Evolutionary conservation across 306 rosid genomes (phyloP).

Genomic region (Prosopis cineraria): DNA sequence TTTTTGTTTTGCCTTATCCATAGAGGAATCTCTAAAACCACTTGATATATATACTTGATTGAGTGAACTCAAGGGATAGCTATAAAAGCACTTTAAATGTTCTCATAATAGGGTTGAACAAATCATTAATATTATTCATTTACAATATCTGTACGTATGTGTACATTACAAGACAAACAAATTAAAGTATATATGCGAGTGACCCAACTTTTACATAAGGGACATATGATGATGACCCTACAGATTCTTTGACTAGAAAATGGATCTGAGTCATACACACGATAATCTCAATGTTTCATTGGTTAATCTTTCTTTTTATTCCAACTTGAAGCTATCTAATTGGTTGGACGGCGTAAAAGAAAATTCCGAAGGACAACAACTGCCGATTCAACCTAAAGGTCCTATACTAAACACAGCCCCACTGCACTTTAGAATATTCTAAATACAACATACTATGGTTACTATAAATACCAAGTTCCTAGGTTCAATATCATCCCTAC

Average conservation of each 20-base stretch:
- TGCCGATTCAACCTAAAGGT: background rate
- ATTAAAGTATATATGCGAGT: background rate
- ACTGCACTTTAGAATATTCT: constrained; percentile 11
- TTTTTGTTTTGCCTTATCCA: constrained; percentile 7
- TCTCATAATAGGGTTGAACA: background rate
- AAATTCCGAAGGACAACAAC: background rate
- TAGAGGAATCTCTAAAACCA: background rate
- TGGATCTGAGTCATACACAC: constrained; percentile 18
- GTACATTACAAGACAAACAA: background rate
- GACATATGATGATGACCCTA: background rate
- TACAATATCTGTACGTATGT: background rate
- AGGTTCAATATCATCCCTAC: background rate
- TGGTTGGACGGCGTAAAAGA: background rate
- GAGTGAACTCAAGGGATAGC: constrained; percentile 3
- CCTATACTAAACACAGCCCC: background rate
- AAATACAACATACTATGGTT: background rate
- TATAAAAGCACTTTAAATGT: background rate
- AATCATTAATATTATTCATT: background rate
- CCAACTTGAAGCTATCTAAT: constrained; percentile 6
- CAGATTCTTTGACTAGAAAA: background rate
- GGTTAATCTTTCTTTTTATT: background rate
- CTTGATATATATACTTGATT: background rate
- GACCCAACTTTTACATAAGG: background rate
- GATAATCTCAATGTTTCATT: background rate
- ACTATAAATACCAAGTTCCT: background rate